Evolutionary conservation across 1,284 basidiomycete genomes (phyloP), one percentile per base, ranked within the genome.

Genomic region (Omphalotus olearius): DNA sequence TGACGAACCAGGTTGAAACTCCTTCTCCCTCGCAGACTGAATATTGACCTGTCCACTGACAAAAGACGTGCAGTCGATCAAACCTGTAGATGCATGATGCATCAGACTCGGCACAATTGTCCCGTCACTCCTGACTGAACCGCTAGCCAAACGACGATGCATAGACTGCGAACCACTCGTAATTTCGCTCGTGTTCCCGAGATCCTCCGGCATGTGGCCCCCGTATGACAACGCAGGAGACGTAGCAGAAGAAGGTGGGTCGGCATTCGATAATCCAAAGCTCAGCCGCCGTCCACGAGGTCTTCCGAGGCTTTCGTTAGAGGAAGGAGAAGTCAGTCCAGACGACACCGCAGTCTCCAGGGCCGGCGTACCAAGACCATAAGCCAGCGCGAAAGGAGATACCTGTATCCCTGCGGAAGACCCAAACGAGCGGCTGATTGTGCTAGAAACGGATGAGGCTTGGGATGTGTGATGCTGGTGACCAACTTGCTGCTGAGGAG

Each of bases 361-460:
- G 18, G 16, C 18, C 7, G 40, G 48, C 25, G 47, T 39, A 6
- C 37, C 28, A 38, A 43, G 36, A 18, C 26, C 36, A 1, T 33
- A 35, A 13, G 37, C 10, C n/a, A 23, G 30, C 33, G 41, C 7
- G n/a, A 30, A 28, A 25, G 40, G 17, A n/a, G 16, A 20, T 5
- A 26, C 25, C 11, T 35, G 28, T 23, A 42, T 9, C 10, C 26
- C 16, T 4, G 26, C 16, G 33, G 26, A 41, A 20, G 48, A 36
- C 16, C 28, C 26, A 4, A 42, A 35, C 7, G 46, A 58, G 58
- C 50, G 50, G 35, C 49, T 58, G 52, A 53, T 59, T n/a, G 57
- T 50, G 56, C 18, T 50, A 4, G 70, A 69, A 14, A 64, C 62
- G 17, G 60, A 58, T 0, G 67, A 67, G 1, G 70, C 69, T 1